Base-by-base conservation (phyloP, 805 yeast species). In the Teunomyces barrocoloradensis region DNA sequence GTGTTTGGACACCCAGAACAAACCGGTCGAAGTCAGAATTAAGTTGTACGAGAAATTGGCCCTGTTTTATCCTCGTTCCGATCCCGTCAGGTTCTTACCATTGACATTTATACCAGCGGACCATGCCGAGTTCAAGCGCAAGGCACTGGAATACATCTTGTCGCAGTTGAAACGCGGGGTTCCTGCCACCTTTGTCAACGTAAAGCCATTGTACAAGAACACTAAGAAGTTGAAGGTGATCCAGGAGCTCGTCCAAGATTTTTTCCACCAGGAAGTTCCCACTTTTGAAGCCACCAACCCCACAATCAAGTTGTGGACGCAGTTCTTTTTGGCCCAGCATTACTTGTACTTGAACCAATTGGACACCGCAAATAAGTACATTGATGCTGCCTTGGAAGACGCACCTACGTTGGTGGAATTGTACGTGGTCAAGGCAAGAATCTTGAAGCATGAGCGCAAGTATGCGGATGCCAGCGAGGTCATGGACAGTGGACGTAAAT, bases 321-420 rank as follows among this genome's bases (percentile, higher is more conserved):
- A 74, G 11, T 86, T 86, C 65, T 91, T 80, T 66, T 72, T 91
- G 51, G 78, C 96, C 6, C 96, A 87, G 64, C 96, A 90, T 63
- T 80, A 74, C 58, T 75, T 89, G 52, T 74, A 74, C 53, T 60
- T 78, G 27, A 78, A 79, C 25, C 71, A 86, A 25, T 77, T 80
- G 44, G 64, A 57, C 2, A 61, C 68, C 42, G 92, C 97, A 1
- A 59, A 73, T 37, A 72, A 74, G 43, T 73, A 70, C 53, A 79
- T 88, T 42, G 83, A 87, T 32, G 54, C 68, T 28, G 91, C 92
- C 1, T 68, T 88, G 46, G 71, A 68, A 13, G 89, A 84, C 52
- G 82, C 94, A 0, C 96, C 97, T 36, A 87, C 95, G 0, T 69
- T 87, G 53, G 90, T 89, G 17, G 99, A 94, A 64, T 74, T 87